Evolutionary conservation across 2,329 filamentous ascomycete species (phyloP), one percentile per base, ranked within the genome.

Genomic region (Didymella sp.): DNA sequence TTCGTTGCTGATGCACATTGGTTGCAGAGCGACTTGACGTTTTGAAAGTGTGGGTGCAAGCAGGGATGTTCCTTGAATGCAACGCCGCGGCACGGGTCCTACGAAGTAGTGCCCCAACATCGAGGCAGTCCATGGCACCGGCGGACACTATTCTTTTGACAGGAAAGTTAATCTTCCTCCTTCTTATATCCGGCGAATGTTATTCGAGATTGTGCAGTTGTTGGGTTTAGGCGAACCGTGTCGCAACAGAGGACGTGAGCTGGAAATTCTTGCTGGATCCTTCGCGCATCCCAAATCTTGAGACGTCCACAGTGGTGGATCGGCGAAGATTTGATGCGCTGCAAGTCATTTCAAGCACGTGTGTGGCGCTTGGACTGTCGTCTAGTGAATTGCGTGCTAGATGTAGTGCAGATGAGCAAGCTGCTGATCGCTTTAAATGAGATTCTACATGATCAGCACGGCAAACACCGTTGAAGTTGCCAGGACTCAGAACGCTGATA

Each of bases 111-210:
- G 22, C 43, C 38, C 44, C 30, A 55, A 49, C 38, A 49, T 27
- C 13, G 22, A 25, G 38, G 40, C 25, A 49, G 30, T 43, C 42
- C 35, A 47, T 22, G 13, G 42, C 31, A 15, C 43, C 35, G 43
- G 17, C 43, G 48, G 37, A 22, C 43, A 21, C 54, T 46, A 57
- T 33, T 2, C 42, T 51, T n/a, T n/a, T 51, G 48, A 57, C 54
- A 51, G 53, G 28, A n/a, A 27, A 15, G 42, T 35, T 11, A 43
- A 45, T 40, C 37, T 33, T 21, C 12, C 42, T 2, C 6, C 3
- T 22, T 11, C 7, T 43, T n/a, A 33, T 9, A 21, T 22, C 15
- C 27, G 33, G 24, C 54, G 37, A 57, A 51, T 57, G 12, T 21
- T 12, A 38, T 19, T 15, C 30, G 28, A 15, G 22, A 17, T 38